These are phyloP conservation scores for Cryphonectria radicalis DNA, from an alignment of 2,329 filamentous ascomycete species.

Conservation along the genomic window DNA sequence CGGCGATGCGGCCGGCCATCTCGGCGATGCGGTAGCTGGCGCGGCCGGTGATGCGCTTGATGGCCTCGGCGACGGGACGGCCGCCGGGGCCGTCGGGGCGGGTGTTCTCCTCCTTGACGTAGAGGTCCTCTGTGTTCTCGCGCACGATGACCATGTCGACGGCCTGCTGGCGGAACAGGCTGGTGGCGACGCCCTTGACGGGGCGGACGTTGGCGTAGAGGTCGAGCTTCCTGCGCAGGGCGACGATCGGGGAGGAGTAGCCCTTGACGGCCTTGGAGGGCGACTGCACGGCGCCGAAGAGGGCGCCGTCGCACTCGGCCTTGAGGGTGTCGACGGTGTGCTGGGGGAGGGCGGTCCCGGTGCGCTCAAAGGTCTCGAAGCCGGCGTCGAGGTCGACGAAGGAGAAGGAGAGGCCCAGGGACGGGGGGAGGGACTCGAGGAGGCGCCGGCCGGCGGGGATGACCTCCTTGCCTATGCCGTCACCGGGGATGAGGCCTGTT, in stretches of 20 bases:
- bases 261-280: conserved; percentile 88
- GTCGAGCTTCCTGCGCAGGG: conserved; percentile 90
- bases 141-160: conserved; percentile 97
- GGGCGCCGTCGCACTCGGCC: conserved; percentile 89
- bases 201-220: conserved; percentile 97
- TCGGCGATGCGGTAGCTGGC: conserved; percentile 85
- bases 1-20: conserved; percentile 93
- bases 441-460: conserved; percentile 91
- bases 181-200: conserved; percentile 79
- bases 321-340: conserved; percentile 88
- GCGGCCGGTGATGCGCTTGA: conserved; percentile 92
- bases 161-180: conserved; percentile 57
- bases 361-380: conserved; percentile 90
- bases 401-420: conserved; percentile 89
- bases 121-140: conserved; percentile 98
- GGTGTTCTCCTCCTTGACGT: conserved; percentile 95
- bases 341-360: conserved; percentile 85
- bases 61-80: conserved; percentile 90
- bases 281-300: conserved; percentile 95
- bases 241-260: conserved; percentile 96
- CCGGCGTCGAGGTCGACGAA: conserved; percentile 93
- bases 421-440: conserved; percentile 90
- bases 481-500: conserved; percentile 90
- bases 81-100: conserved; percentile 68
- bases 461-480: conserved; percentile 98